Percentiles rank a stretch among this genome's conserved stretches.
These are phyloP conservation scores for Populus simonii DNA, from an alignment of 345 rosid species.

Conservation along the genomic window DNA sequence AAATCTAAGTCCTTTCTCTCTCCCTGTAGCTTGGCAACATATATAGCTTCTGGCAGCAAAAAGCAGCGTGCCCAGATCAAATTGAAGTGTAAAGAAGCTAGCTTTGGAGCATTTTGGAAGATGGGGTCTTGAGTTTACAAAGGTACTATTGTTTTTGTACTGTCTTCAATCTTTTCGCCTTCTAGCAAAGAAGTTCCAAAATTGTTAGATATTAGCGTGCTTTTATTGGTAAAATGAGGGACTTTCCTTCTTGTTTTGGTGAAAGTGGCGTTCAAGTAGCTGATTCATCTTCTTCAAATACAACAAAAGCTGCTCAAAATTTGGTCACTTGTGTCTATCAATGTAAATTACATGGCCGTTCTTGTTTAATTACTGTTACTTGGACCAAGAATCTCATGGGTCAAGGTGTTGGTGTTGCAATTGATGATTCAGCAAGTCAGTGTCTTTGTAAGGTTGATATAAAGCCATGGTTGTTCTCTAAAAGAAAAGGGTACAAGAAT, in stretches of 20 bases:
- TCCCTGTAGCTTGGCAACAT: slow-evolving; percentile 1
- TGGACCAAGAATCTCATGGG: slow-evolving; percentile 92
- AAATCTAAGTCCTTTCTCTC: slow-evolving; percentile 24
- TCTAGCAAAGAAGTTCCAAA: background rate
- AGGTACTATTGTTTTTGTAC: slow-evolving; percentile 26
- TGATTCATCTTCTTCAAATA: slow-evolving; percentile 64
- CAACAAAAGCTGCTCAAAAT: slow-evolving; percentile 66
- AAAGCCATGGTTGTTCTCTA: slow-evolving; percentile 87
- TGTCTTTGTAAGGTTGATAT: slow-evolving; percentile 78
- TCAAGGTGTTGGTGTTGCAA: slow-evolving; percentile 65
- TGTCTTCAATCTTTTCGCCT: background rate
- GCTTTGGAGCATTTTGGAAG: slow-evolving; percentile 27
- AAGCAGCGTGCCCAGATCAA: slow-evolving; percentile 24
- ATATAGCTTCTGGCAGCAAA: slow-evolving; percentile 2
- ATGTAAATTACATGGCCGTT: slow-evolving; percentile 52
- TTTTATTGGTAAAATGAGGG: slow-evolving; percentile 50
- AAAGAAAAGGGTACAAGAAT: slow-evolving; percentile 69
- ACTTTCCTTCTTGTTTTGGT: slow-evolving; percentile 95
- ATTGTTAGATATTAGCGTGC: background rate
- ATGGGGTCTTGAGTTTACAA: slow-evolving; percentile 33
- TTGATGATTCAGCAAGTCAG: slow-evolving; percentile 61
- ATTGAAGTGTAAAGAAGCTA: slow-evolving; percentile 20
- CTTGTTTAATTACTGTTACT: slow-evolving; percentile 64
- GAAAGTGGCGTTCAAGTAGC: slow-evolving; percentile 95
- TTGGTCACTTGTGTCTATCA: slow-evolving; percentile 74